phyloP scores from a whole-genome alignment of 208 protist species.

The Angomonas deanei region DNA sequence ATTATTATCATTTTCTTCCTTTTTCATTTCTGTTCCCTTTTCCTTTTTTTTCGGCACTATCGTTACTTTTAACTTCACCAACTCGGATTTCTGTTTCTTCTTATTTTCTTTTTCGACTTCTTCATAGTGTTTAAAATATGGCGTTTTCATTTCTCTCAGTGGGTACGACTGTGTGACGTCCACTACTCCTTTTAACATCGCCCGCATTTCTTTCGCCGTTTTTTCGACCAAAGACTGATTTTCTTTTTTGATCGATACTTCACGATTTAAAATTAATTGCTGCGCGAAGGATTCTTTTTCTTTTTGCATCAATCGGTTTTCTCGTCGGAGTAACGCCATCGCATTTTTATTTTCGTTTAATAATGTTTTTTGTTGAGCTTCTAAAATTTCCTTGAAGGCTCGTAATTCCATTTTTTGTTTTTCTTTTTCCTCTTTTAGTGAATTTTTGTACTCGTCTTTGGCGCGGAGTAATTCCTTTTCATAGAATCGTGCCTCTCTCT shows the following conservation, averaged over 20 bases:
- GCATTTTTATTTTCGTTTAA: conserved; percentile 40
- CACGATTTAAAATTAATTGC: conserved; percentile 30
- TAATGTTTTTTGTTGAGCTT: conserved; percentile 33
- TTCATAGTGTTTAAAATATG: neutral
- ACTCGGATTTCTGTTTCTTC: neutral
- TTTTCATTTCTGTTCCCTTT: neutral
- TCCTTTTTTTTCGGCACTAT: neutral
- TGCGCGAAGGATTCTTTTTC: conserved; percentile 44
- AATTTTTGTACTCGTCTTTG: conserved; percentile 21
- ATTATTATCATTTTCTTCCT: neutral
- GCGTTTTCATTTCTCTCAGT: neutral
- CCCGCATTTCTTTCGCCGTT: conserved; percentile 18
- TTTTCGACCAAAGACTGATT: conserved; percentile 16
- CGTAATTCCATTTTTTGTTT: conserved; percentile 44
- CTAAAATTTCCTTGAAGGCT: conserved; percentile 52
- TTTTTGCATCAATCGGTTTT: conserved; percentile 29
- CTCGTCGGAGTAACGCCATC: conserved; percentile 31
- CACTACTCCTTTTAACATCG: conserved; percentile 28
- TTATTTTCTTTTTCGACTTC: conserved; percentile 1
- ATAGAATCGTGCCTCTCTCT: conserved; percentile 40
- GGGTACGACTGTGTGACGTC: conserved; percentile 24
- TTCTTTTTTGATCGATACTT: conserved; percentile 2
- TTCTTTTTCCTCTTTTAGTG: conserved; percentile 38
- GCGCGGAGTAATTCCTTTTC: conserved; percentile 46
- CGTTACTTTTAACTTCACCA: neutral